phyloP scores from a whole-genome alignment of 2,329 filamentous ascomycete genomes.

The Triangularia verruculosa region DNA sequence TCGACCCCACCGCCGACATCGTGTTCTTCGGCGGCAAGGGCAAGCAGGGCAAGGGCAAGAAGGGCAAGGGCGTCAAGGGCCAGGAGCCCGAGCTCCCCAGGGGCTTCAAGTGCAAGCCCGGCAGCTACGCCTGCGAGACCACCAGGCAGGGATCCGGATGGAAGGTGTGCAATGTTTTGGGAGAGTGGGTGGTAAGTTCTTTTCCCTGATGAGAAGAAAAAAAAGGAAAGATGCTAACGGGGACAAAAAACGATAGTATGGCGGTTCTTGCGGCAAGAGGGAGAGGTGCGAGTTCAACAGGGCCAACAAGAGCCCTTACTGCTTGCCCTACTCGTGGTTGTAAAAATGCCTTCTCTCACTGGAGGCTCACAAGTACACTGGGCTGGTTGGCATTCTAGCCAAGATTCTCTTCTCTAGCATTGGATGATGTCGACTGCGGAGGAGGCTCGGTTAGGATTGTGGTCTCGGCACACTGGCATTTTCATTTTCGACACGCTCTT shows the following conservation, averaged over 20 bases:
- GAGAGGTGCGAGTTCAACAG: conserved; percentile 23
- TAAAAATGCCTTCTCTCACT: background rate
- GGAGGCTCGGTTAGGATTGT: too few relatives aligned
- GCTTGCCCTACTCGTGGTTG: conserved; percentile 18
- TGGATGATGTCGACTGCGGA: too few relatives aligned
- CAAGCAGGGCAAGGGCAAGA: background rate
- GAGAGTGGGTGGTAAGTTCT: conserved; percentile 25
- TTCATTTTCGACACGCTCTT: background rate
- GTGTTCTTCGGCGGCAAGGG: too few relatives aligned
- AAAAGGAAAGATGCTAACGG: conserved; percentile 9
- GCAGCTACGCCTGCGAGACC: conserved; percentile 15
- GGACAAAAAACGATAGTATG: background rate
- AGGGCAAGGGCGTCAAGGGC: background rate
- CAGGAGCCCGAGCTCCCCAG: background rate
- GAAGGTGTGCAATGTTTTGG: conserved; percentile 24
- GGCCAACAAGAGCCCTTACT: conserved; percentile 28
- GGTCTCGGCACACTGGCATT: background rate
- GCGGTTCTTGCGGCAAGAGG: conserved; percentile 15
- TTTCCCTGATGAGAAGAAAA: background rate
- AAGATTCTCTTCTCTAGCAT: background rate
- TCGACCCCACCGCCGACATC: background rate
- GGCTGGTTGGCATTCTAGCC: background rate
- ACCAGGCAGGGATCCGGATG: conserved; percentile 18
- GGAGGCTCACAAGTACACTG: too few relatives aligned
- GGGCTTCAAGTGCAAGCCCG: conserved; percentile 2